These are phyloP conservation scores for Diplosphaera chodatii DNA, from an alignment of 139 green algal genomes.

Conservation along the genomic window DNA sequence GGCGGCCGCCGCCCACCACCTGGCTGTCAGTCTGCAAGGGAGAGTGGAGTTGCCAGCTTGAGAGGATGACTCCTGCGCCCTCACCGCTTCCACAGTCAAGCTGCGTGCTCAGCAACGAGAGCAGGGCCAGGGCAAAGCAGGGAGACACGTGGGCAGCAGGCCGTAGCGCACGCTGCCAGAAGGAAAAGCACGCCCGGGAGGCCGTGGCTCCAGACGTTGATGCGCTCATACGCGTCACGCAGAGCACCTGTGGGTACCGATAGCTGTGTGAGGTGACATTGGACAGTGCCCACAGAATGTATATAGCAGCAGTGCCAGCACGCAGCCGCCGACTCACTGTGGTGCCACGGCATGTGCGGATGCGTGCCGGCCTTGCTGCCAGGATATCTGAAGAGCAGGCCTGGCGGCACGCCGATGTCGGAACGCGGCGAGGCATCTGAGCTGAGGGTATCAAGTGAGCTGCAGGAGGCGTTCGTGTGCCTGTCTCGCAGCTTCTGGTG, in stretches of 20 bases:
- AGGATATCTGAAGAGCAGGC: background rate
- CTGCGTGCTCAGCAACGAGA: too few relatives aligned
- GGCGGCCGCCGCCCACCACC: background rate
- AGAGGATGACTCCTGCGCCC: too few relatives aligned
- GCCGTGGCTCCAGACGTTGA: slow-evolving; percentile 81
- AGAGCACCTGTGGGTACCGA: slow-evolving; percentile 39
- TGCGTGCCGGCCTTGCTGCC: background rate
- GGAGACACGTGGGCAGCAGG: too few relatives aligned
- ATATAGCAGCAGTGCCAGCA: background rate
- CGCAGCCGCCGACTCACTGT: slow-evolving; percentile 3
- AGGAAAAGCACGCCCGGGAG: slow-evolving; percentile 55
- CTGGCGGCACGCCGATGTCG: background rate
- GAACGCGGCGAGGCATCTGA: background rate
- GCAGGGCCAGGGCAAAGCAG: too few relatives aligned
- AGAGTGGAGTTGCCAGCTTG: too few relatives aligned
- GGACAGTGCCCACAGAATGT: too few relatives aligned
- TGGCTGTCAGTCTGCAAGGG: slow-evolving; percentile 3
- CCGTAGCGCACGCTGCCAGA: slow-evolving; percentile 43
- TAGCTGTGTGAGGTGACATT: too few relatives aligned
- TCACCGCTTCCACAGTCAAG: too few relatives aligned
- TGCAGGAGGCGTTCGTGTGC: background rate
- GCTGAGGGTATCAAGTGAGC: background rate
- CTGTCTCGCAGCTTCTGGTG: background rate
- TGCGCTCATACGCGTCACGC: slow-evolving; percentile 73
- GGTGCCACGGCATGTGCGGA: slow-evolving; percentile 3